Conservation (phyloP, 2,329 filamentous ascomycete genomes). For the Fusarium sp. region DNA sequence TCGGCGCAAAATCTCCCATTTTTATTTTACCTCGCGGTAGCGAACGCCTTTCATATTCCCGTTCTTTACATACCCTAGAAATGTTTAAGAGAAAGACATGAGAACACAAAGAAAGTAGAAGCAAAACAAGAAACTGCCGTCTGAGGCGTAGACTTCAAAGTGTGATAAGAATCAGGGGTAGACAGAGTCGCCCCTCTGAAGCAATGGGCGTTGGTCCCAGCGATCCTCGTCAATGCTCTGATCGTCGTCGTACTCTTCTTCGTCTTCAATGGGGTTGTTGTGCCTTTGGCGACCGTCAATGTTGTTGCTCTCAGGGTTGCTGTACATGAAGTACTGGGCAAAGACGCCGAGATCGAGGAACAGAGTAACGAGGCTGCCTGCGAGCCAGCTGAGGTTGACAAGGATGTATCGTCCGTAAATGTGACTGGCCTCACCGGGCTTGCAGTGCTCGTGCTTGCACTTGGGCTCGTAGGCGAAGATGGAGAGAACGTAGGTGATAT, state of each 20-base stretch:
- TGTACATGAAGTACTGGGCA: constrained; percentile 91
- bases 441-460: constrained; percentile 69
- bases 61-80: constrained; percentile 24
- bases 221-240: constrained; percentile 41
- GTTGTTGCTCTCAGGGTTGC: constrained; percentile 55
- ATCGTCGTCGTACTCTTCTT: constrained; percentile 45
- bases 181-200: constrained; percentile 47
- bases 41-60: constrained; percentile 28
- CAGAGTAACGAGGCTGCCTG: constrained; percentile 89
- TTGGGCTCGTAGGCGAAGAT: constrained; percentile 90
- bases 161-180: constrained; percentile 30
- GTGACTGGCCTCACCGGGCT: constrained; percentile 69
- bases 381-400: constrained; percentile 90
- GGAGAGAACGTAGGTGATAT: constrained; percentile 90
- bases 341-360: constrained; percentile 89
- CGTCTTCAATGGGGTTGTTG: constrained; percentile 33
- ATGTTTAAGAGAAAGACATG: constrained; percentile 9
- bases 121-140: constrained; percentile 33
- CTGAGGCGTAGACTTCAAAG: background rate
- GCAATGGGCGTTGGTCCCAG: constrained; percentile 57
- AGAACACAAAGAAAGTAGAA: constrained; percentile 21
- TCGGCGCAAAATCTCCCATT: constrained; percentile 11
- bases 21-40: constrained; percentile 20
- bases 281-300: constrained; percentile 14
- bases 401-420: constrained; percentile 87